phyloP scores from a whole-genome alignment of 306 rosid genomes.

The Pyrus pyrifolia region DNA sequence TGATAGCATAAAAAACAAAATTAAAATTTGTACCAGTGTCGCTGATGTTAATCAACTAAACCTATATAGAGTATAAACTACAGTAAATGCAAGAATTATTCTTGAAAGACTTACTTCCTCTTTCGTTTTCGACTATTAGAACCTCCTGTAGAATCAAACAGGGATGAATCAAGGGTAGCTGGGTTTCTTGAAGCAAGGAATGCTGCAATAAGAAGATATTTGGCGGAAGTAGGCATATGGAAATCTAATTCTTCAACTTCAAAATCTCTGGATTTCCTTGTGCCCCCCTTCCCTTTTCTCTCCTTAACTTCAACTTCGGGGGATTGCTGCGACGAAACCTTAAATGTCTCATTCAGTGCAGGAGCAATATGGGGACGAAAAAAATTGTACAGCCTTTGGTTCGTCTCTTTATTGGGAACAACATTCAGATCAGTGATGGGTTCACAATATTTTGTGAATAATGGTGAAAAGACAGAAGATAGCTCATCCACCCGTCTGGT shows the following conservation, averaged over 20 bases:
- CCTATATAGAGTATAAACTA: not conserved
- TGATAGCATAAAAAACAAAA: not conserved
- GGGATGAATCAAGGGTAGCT: constrained; percentile 89
- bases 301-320: constrained; percentile 42
- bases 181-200: constrained; percentile 97
- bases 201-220: constrained; percentile 90
- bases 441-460: constrained; percentile 59
- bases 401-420: constrained; percentile 61
- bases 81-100: not conserved
- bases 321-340: constrained; percentile 46
- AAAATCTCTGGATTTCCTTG: constrained; percentile 31
- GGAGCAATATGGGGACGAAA: constrained; percentile 59
- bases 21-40: not conserved
- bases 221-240: constrained; percentile 83
- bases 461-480: constrained; percentile 47
- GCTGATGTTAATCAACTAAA: not conserved
- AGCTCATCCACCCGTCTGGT: constrained; percentile 72
- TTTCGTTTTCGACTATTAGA: constrained; percentile 62
- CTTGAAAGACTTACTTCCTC: constrained; percentile 56
- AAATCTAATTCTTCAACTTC: constrained; percentile 59
- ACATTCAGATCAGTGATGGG: constrained; percentile 45
- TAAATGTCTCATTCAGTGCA: constrained; percentile 69
- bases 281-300: constrained; percentile 40
- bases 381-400: constrained; percentile 45
- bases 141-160: constrained; percentile 86